A percentile compares a stretch with the other conserved stretches of the same genome.
Conservation (phyloP, 2,329 filamentous ascomycete genomes). For the Exserohilum turcica region DNA sequence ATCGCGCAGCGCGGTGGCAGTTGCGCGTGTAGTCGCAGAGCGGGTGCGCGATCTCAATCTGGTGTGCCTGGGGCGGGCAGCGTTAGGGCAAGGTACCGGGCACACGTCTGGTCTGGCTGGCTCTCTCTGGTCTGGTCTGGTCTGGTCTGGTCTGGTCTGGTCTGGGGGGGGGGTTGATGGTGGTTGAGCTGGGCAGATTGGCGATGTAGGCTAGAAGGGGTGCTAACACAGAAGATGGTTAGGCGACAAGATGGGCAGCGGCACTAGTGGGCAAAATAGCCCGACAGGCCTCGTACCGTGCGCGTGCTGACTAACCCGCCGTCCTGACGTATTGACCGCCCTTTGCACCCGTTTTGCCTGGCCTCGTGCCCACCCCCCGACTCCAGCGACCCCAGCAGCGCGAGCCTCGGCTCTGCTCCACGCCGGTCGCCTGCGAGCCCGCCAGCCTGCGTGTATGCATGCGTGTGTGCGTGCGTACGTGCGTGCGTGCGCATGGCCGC, state of each 20-base stretch:
- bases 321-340: slow-evolving; percentile 14
- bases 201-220: slow-evolving; percentile 43
- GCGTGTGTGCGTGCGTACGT: not conserved
- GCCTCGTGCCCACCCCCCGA: no score
- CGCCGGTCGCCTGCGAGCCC: not conserved
- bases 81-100: slow-evolving; percentile 37
- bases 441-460: not conserved
- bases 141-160: no score
- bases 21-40: slow-evolving; percentile 42
- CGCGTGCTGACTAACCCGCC: slow-evolving; percentile 26
- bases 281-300: slow-evolving; percentile 2
- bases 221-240: slow-evolving; percentile 38
- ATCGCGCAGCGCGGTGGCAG: slow-evolving; percentile 30
- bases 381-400: slow-evolving; percentile 1
- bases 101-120: slow-evolving; percentile 21
- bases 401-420: slow-evolving; percentile 3
- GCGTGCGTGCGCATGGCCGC: slow-evolving; percentile 1
- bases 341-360: slow-evolving; percentile 12
- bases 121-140: no score
- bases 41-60: slow-evolving; percentile 29
- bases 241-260: slow-evolving; percentile 35
- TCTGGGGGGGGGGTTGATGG: slow-evolving; percentile 26
- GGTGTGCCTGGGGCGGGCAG: slow-evolving; percentile 28
- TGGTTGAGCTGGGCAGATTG: slow-evolving; percentile 42
- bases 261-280: slow-evolving; percentile 27